Base-by-base conservation (phyloP, 768 basidiomycete genomes). In the Podaxis sp. region DNA sequence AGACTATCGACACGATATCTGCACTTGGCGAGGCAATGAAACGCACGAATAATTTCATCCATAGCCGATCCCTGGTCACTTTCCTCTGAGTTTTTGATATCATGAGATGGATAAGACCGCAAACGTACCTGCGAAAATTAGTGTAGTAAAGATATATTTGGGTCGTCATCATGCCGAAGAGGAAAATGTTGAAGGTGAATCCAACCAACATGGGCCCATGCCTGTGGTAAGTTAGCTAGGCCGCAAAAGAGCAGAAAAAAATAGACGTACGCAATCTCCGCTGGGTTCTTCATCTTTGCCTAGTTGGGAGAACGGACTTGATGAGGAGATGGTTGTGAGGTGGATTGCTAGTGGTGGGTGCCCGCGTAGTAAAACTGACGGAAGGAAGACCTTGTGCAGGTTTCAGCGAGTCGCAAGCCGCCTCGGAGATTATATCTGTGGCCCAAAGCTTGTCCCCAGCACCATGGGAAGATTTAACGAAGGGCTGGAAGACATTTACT, bases 131-230 rank as follows among this genome's bases (percentile, higher is more conserved):
- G 36, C 67, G 69, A 50, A 66, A 70, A 66, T 76, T 74, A 49
- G 73, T 76, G 67, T 75, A 80, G 68, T 86, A 85, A 11, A 85
- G 52, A 63, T 80, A 80, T 11, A 77, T 71, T 69, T 87, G 79
- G 0, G 77, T 78, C 55, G 80, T 77, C 78, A 82, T 82, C 57
- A 84, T 78, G 4, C 82, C 83, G 63, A 80, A 82, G 10, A 84
- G 74, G 22, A 82, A 62, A 41, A 83, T 69, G 64, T 83, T 83
- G 69, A 84, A 67, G 17, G 75, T 67, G 62, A 79, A 76, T n/a
- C 81, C 83, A 52, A 84, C 77, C 67, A 83, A 74, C 71, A 83
- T 81, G n/a, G 80, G 80, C 38, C 81, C 80, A 68, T 81, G 81
- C 5, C 83, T 84, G 61, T 38, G 30, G 33, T 64, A 40, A n/a